Evolutionary conservation across 345 rosid genomes (phyloP).

Genomic region (Populus tremula): DNA sequence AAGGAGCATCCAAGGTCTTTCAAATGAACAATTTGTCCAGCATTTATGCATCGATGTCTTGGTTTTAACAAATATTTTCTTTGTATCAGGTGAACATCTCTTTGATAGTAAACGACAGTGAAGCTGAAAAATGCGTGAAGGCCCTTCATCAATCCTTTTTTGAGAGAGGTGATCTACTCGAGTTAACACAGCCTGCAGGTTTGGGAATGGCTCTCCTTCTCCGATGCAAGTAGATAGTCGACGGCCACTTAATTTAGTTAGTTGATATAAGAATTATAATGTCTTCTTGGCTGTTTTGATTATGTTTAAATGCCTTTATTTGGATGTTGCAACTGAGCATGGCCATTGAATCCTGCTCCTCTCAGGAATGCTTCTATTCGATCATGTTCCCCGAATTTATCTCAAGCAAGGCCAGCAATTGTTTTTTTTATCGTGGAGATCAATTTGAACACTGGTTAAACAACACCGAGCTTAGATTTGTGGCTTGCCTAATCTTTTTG

Average conservation of each 20-base stretch:
- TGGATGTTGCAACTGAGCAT: background rate
- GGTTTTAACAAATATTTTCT: background rate
- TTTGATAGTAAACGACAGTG: constrained; percentile 64
- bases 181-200: background rate
- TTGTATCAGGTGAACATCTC: constrained; percentile 69
- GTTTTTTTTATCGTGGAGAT: background rate
- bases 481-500: background rate
- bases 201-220: background rate
- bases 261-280: background rate
- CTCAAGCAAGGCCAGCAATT: background rate
- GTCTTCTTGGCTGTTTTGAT: background rate
- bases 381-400: background rate
- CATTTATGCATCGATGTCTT: background rate
- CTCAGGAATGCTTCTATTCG: background rate
- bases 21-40: background rate
- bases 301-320: background rate
- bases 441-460: background rate
- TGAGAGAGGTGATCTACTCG: constrained; percentile 21
- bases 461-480: background rate
- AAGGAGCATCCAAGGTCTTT: constrained; percentile 87
- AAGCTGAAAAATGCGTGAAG: constrained; percentile 71
- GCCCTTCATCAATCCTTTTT: constrained; percentile 69
- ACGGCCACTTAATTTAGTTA: background rate
- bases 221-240: background rate
- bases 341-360: background rate